Percentiles rank a stretch among this genome's conserved stretches.
Evolutionary conservation across 805 yeast species (phyloP).

Genomic region (Barnettozyma vustinii): DNA sequence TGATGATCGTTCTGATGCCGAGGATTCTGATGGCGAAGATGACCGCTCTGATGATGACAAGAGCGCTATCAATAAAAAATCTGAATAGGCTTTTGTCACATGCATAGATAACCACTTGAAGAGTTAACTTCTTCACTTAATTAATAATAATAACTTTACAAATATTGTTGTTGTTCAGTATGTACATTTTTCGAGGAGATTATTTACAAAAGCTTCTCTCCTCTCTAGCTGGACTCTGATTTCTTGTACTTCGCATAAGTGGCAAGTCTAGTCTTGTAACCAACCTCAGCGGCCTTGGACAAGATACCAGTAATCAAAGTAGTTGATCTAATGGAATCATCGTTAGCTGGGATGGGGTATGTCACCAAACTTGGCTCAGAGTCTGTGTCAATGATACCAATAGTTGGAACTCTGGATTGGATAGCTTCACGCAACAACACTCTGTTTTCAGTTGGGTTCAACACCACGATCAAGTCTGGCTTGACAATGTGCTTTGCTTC

Average conservation of each 20-base stretch:
- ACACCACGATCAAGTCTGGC: slow-evolving; percentile 82
- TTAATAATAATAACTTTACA: not conserved
- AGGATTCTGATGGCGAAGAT: slow-evolving; percentile 47
- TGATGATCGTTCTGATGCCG: slow-evolving; percentile 88
- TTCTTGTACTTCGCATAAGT: slow-evolving; percentile 9
- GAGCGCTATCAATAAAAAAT: not conserved
- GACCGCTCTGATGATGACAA: not conserved
- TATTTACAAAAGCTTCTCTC: slow-evolving; percentile 10
- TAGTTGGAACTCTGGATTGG: slow-evolving; percentile 79
- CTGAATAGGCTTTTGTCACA: not conserved
- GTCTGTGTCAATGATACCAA: slow-evolving; percentile 92
- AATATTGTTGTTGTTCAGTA: not conserved
- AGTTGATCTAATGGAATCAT: slow-evolving; percentile 79
- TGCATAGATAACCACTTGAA: not conserved
- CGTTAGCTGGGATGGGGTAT: slow-evolving; percentile 95
- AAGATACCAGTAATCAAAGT: slow-evolving; percentile 78
- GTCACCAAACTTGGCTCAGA: slow-evolving; percentile 86
- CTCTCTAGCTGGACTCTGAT: not conserved
- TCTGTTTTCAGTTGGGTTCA: slow-evolving; percentile 85
- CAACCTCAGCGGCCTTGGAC: slow-evolving; percentile 79
- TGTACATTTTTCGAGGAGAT: slow-evolving; percentile 3
- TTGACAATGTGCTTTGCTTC: slow-evolving; percentile 55
- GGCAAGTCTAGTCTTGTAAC: slow-evolving; percentile 38
- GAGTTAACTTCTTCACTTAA: not conserved
- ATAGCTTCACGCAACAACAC: slow-evolving; percentile 78